Base-by-base conservation (phyloP, 257 asterid genomes). In the Solanum habrochaites region DNA sequence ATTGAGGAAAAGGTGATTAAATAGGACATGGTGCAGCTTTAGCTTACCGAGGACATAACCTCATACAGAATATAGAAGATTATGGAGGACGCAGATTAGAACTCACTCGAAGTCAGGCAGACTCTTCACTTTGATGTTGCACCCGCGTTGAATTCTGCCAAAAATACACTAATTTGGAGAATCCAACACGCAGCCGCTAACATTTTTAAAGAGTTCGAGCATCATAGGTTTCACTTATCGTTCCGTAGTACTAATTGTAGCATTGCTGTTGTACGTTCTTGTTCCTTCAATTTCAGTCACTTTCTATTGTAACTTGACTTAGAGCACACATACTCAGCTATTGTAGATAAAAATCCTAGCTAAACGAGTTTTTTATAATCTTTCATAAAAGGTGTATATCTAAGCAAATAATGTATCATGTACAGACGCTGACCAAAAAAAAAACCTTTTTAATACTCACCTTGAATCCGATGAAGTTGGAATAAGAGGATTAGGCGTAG, bases 401-500 rank as follows among this genome's bases (percentile, higher is more conserved):
- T 20, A 18, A 69, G 52, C 45, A 31, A 16, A 85, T 29, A 69
- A 85, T 23, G 27, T 27, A n/a, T 35, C 80, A 42, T n/a, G 62
- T 25, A 47, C 14, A 2, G 21, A 62, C 39, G 23, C 13, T 62
- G 3, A n/a, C n/a, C 31, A 14, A 43, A 67, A 43, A 66, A 42
- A 18, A 11, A 64, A 11, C 82, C 23, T 16, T 42, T 13, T 4
- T 45, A 20, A 29, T 10, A 39, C 69, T 85, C 52, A 85, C 45
- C 98, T 95, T 93, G 89, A 89, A 88, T 95, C 98, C 13, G 97
- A 89, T 18, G 97, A 95, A 78, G 93, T 91, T 81, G 99, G 99
- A 81, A 89, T 87, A 89, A 97, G 91, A 52, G 98, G 95, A 86
- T 93, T 91, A 77, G 92, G 91, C 87, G 85, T 88, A 37, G 91